Evolutionary conservation across 73 alveolate genomes (phyloP), one percentile per base, ranked within the genome.

Genomic region (Durusdinium trenchii): DNA sequence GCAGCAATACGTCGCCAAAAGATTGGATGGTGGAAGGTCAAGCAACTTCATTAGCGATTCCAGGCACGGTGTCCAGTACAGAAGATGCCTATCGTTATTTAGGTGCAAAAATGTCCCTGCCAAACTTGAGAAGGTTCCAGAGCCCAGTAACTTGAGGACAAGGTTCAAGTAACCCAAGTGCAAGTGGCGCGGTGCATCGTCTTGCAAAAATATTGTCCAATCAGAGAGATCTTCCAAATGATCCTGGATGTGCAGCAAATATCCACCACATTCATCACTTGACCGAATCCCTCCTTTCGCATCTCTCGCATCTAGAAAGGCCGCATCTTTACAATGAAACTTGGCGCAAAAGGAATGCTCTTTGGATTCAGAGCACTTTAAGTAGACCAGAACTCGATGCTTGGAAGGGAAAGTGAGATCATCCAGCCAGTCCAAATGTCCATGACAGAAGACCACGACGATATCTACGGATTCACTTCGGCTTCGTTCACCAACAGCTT

Each of bases 41-140:
- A 91, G 89, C 30, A 14, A 18, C 50, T 69, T 57, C 43, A 54
- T 47, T 45, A 71, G 32, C 40, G 71, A 46, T 36, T 76, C 98
- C 85, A 91, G 45, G 82, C 98, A 91, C 2, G 98, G 98, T 16
- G 98, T 91, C 98, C 98, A 91, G 98, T 91, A 91, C 87, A 91
- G 46, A 42, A 91, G 60, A 43, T 91, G 98, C 3, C 98, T 87
- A 43, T 91, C 98, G 67, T 91, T 91, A 89, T 91, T 91, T 43
- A 91, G 89, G 60, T 91, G 98, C 76, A 91, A 30, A 78, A 91
- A 91, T 14, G n/a, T 32, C 6, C 73, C 86, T 14, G 45, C 43
- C 54, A 71, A 47, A 48, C 86, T 52, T 30, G 90, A 69, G 32
- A 91, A 51, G n/a, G 98, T 91, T 7, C 98, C 98, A 20, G 42